phyloP scores from a whole-genome alignment of 805 yeast species.

The Ogataea degrootiae region DNA sequence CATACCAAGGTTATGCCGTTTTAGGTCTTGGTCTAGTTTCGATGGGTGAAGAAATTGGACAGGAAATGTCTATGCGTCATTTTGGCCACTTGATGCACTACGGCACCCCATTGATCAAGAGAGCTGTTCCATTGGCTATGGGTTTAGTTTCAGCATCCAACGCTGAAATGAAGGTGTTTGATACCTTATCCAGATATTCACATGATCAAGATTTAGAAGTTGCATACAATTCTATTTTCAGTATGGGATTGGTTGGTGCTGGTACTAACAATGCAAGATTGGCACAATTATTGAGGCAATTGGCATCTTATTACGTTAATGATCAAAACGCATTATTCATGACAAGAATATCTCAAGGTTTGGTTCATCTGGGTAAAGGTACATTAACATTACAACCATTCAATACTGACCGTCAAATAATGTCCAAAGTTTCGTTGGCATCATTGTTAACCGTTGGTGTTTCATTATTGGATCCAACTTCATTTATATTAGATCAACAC shows the following conservation, averaged over 20 bases:
- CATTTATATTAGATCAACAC: conserved; percentile 66
- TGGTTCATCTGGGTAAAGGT: conserved; percentile 94
- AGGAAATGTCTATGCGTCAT: conserved; percentile 95
- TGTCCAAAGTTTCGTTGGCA: conserved; percentile 87
- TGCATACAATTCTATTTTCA: conserved; percentile 88
- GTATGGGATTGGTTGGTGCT: conserved; percentile 98
- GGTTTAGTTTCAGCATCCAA: conserved; percentile 89
- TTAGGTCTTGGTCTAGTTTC: conserved; percentile 92
- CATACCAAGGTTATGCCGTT: conserved; percentile 83
- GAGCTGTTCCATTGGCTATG: conserved; percentile 98
- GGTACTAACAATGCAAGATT: conserved; percentile 98
- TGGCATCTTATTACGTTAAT: conserved; percentile 88
- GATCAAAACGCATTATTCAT: conserved; percentile 87
- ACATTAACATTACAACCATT: conserved; percentile 85
- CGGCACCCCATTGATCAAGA: conserved; percentile 84
- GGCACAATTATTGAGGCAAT: conserved; percentile 91
- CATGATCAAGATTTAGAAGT: conserved; percentile 94
- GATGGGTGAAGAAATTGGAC: conserved; percentile 97
- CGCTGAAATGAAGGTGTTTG: conserved; percentile 96
- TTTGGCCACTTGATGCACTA: conserved; percentile 97
- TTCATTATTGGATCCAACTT: conserved; percentile 78
- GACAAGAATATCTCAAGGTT: conserved; percentile 93
- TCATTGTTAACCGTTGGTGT: conserved; percentile 80
- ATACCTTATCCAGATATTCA: conserved; percentile 90
- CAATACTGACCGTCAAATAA: conserved; percentile 79